These are phyloP conservation scores for Haplosporangium sp. DNA, from an alignment of 371 early-diverging fungal species.

Conservation along the genomic window DNA sequence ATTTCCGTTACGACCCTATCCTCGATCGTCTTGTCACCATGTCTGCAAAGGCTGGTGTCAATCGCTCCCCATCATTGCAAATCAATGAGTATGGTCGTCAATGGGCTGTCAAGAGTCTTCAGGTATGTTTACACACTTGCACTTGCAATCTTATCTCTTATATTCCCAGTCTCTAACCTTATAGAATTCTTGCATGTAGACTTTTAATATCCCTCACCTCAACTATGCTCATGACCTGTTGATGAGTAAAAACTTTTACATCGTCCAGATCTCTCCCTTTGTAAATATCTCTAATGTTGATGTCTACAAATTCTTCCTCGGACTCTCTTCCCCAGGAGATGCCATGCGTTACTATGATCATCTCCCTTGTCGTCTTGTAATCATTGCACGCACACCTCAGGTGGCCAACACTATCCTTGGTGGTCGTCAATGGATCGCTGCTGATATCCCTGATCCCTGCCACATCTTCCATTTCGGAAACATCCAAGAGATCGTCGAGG, in stretches of 20 bases:
- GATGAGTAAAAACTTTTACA: slow-evolving; percentile 52
- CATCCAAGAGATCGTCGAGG: slow-evolving; percentile 32
- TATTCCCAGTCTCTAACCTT: not conserved
- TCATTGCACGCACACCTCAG: slow-evolving; percentile 47
- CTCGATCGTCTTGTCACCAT: slow-evolving; percentile 51
- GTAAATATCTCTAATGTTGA: slow-evolving; percentile 38
- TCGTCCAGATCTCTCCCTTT: slow-evolving; percentile 54
- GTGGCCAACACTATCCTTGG: slow-evolving; percentile 28
- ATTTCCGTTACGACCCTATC: slow-evolving; percentile 47
- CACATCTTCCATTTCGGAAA: slow-evolving; percentile 55
- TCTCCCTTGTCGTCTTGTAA: slow-evolving; percentile 51
- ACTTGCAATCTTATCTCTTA: not conserved
- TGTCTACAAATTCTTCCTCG: slow-evolving; percentile 46
- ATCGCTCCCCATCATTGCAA: slow-evolving; percentile 39
- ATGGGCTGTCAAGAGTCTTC: slow-evolving; percentile 45
- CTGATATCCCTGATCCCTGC: slow-evolving; percentile 54
- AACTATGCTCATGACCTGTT: slow-evolving; percentile 54
- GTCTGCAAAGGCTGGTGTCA: slow-evolving; percentile 50
- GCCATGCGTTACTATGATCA: slow-evolving; percentile 51
- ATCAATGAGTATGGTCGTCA: slow-evolving; percentile 53
- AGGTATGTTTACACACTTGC: slow-evolving; percentile 14
- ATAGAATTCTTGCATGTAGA: slow-evolving; percentile 6
- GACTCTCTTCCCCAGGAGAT: slow-evolving; percentile 51
- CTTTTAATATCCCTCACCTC: slow-evolving; percentile 44
- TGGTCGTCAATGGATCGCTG: slow-evolving; percentile 47